Percentiles rank a stretch among this genome's conserved stretches.
Evolutionary conservation across 106 monocot genomes (phyloP).

Genomic region (Dactylorhiza incarnata): DNA sequence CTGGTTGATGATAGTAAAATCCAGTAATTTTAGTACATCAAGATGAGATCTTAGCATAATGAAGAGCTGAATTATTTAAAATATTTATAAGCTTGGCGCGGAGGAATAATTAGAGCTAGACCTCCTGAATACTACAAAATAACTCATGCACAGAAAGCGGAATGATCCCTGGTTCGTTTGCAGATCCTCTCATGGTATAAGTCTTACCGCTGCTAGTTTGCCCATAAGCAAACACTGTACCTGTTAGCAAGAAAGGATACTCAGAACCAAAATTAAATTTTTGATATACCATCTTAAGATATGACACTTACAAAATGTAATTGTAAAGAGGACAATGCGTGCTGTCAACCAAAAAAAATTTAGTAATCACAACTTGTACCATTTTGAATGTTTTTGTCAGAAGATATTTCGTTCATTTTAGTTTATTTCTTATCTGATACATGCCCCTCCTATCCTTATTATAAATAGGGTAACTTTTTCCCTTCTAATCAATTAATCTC

Average conservation of each 20-base stretch:
- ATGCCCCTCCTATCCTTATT: too few relatives aligned
- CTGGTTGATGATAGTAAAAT: background rate
- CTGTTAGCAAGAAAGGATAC: conserved; percentile 62
- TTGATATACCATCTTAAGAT: background rate
- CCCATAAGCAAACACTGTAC: conserved; percentile 18
- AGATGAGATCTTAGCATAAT: background rate
- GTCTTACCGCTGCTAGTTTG: conserved; percentile 16
- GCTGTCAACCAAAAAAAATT: background rate
- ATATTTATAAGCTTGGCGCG: background rate
- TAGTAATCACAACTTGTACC: too few relatives aligned
- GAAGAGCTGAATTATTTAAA: background rate
- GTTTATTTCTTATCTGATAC: too few relatives aligned
- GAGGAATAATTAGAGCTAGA: conserved; percentile 8
- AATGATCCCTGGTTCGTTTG: conserved; percentile 72
- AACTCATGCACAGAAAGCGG: conserved; percentile 79
- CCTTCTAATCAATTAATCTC: too few relatives aligned
- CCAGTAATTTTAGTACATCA: background rate
- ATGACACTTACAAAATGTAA: background rate
- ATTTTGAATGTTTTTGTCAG: too few relatives aligned
- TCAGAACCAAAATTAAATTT: background rate
- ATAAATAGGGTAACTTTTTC: too few relatives aligned
- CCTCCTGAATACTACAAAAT: conserved; percentile 75
- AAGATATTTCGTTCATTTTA: too few relatives aligned
- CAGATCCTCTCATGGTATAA: conserved; percentile 22
- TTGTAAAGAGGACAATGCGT: background rate